Base-by-base conservation (phyloP, 306 rosid species). In the Cicer arietinum region DNA sequence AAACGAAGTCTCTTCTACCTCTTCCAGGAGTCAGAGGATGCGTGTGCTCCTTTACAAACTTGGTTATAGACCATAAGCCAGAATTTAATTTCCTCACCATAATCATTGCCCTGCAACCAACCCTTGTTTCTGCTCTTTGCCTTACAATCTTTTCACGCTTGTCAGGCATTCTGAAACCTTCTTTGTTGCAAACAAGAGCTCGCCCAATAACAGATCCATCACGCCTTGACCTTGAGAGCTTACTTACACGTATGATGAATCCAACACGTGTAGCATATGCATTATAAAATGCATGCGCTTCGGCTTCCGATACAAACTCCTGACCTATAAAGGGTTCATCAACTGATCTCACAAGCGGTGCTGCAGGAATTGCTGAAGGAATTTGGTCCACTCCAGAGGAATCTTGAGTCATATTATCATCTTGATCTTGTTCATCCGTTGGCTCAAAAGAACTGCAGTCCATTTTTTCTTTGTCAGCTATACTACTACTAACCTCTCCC, bases 61-160 rank as follows among this genome's bases (percentile, higher is more conserved):
- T 91, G 14, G 98, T 88, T 61, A 93, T 88, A 64, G 88, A 92
- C 98, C 98, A 93, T 80, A 89, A 88, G 40, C 96, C 98, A 37
- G 97, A 91, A 79, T 59, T 87, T 18, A 87, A 86, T 87, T 89
- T 91, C 85, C 97, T 84, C 76, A 93, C 97, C 91, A 91, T 83
- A 63, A 93, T 89, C 97, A 91, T 93, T 69, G 98, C 98, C 78
- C 92, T 80, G 86, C 98, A 93, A 79, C 97, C 98, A 30, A 91
- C 98, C 85, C 98, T 89, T 42, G 98, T 93, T 88, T 92, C 97
- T 1, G 96, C 96, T 83, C 99, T 87, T 76, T 92, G 97, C 88
- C 97, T 89, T 58, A 91, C 97, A 82, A 94, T 80, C 67, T 94
- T 91, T 79, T 94, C 98, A 18, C 98, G 98, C 85, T 86, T 90